phyloP scores from a whole-genome alignment of 495 filamentous ascomycete species.

The Neurospora sublineolata region DNA sequence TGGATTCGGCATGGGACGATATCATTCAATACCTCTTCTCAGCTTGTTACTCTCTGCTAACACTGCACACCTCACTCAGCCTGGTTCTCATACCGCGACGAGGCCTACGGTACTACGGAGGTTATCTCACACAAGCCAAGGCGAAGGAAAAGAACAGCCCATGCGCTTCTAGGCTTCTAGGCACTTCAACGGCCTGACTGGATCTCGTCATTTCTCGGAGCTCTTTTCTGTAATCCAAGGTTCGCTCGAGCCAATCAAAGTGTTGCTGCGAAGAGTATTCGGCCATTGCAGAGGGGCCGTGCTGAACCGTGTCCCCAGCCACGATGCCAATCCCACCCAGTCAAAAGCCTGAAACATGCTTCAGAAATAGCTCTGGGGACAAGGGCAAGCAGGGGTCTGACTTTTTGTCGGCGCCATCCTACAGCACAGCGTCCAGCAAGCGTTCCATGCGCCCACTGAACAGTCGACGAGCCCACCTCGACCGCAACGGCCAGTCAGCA shows the following conservation, averaged over 20 bases:
- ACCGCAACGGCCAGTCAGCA: neutral
- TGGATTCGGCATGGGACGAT: neutral
- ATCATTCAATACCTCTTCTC: neutral
- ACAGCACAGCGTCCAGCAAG: conserved; percentile 1
- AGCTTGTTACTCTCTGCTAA: neutral
- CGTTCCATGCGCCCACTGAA: neutral
- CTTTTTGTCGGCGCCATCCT: neutral
- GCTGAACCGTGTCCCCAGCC: conserved; percentile 14
- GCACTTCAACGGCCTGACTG: neutral
- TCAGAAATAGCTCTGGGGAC: conserved; percentile 20
- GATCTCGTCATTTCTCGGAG: neutral
- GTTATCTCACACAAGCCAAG: neutral
- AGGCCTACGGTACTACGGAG: neutral
- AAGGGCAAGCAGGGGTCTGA: conserved; percentile 1
- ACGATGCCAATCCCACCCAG: conserved; percentile 13
- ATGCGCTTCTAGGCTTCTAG: neutral
- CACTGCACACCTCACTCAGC: neutral
- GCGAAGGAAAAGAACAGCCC: neutral
- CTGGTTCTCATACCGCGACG: neutral
- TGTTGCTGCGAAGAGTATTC: neutral
- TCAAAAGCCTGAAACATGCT: conserved; percentile 23
- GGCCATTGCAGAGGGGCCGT: conserved; percentile 10
- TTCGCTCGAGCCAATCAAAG: neutral
- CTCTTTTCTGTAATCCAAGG: neutral
- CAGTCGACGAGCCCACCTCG: neutral